Evolutionary conservation across 1,284 basidiomycete species (phyloP).

Genomic region (Ceratobasidium sp.): DNA sequence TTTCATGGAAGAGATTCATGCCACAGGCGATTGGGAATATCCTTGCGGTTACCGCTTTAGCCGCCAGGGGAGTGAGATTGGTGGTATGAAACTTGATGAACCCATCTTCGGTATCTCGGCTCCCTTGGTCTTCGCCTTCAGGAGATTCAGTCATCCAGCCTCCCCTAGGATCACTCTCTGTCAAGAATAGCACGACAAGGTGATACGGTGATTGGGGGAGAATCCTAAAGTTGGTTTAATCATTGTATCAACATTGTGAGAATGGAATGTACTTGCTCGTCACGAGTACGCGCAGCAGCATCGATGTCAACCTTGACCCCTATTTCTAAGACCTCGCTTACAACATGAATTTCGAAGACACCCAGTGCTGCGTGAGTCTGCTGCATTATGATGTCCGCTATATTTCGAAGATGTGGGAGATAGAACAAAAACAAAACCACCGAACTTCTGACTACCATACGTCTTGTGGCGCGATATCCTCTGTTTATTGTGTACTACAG

Average conservation of each 20-base stretch:
- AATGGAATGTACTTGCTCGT: neutral
- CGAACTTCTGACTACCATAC: neutral
- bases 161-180: conserved; percentile 21
- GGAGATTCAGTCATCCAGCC: conserved; percentile 13
- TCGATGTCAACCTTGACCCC: neutral
- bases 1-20: conserved; percentile 6
- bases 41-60: neutral
- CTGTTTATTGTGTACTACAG: conserved; percentile 27
- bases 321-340: neutral
- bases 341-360: conserved; percentile 12
- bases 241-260: neutral
- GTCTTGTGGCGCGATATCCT: neutral
- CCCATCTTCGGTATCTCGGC: neutral
- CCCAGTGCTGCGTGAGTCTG: neutral
- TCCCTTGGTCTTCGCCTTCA: neutral
- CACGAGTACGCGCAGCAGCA: neutral
- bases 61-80: neutral
- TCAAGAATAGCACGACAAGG: conserved; percentile 12
- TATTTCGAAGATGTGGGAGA: neutral
- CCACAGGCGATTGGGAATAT: conserved; percentile 4
- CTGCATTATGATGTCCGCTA: neutral
- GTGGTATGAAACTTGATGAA: neutral
- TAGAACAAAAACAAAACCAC: conserved; percentile 12
- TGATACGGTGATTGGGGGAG: conserved; percentile 21
- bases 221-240: neutral